Conservation (phyloP, 208 protist species). For the Crithidia mellificae region DNA sequence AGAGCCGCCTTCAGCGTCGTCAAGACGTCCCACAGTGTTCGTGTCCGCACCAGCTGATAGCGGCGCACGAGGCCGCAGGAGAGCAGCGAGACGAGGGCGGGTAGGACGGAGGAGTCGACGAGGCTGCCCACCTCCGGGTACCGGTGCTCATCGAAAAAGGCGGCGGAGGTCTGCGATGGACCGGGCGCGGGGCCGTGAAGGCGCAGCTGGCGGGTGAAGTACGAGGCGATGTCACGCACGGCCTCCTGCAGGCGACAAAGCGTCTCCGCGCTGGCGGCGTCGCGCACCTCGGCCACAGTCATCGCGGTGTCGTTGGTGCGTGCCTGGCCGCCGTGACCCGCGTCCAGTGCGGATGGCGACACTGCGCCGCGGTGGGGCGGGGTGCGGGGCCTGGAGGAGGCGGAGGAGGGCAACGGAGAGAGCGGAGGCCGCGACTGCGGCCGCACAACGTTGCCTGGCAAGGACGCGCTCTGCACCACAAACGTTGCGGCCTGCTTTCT, state of each 20-base stretch:
- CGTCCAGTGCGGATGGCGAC: not conserved
- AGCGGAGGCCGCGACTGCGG: not conserved
- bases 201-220: slow-evolving; percentile 40
- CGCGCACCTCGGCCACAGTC: not conserved
- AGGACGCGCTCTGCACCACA: not conserved
- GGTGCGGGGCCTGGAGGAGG: not conserved
- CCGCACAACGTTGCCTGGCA: not conserved
- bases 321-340: not conserved
- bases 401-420: too few species aligned
- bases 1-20: slow-evolving; percentile 30
- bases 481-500: not conserved
- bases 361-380: not conserved
- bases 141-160: slow-evolving; percentile 44
- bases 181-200: not conserved
- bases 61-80: slow-evolving; percentile 34
- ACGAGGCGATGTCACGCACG: slow-evolving; percentile 19
- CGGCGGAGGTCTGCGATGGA: slow-evolving; percentile 1
- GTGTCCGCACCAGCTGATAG: slow-evolving; percentile 35
- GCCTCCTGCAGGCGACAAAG: not conserved
- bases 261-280: not conserved
- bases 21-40: slow-evolving; percentile 45
- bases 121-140: slow-evolving; percentile 36
- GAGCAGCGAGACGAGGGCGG: slow-evolving; percentile 32
- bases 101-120: slow-evolving; percentile 34
- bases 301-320: too few species aligned